Evolutionary conservation across 495 filamentous ascomycete species (phyloP).

Genomic region (Penicillium simplicissimum): DNA sequence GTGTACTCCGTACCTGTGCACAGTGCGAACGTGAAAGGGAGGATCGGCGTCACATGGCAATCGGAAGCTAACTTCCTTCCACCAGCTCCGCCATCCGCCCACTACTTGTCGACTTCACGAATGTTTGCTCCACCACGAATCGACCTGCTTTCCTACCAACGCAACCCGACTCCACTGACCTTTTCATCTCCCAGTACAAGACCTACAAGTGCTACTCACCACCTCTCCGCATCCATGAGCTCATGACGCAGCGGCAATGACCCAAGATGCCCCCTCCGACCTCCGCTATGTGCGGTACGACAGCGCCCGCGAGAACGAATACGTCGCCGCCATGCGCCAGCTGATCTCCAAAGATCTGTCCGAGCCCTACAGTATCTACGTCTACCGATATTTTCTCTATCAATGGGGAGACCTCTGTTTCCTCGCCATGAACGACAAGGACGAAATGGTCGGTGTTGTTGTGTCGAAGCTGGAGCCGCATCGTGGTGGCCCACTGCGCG

Average conservation of each 20-base stretch:
- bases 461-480: constrained; percentile 94
- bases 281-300: constrained; percentile 86
- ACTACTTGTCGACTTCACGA: neutral
- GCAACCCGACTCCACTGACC: constrained; percentile 3
- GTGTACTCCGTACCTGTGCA: too few relatives aligned
- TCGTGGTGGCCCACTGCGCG: constrained; percentile 74
- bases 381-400: constrained; percentile 97
- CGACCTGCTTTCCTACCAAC: constrained; percentile 8
- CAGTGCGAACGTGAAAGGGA: constrained; percentile 16
- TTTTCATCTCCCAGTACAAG: neutral
- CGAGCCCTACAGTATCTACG: constrained; percentile 99
- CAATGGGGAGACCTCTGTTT: constrained; percentile 98
- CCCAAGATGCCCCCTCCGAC: constrained; percentile 35
- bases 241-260: constrained; percentile 29
- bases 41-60: constrained; percentile 42
- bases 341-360: constrained; percentile 96
- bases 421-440: constrained; percentile 69
- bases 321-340: constrained; percentile 83
- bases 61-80: constrained; percentile 12
- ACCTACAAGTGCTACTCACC: constrained; percentile 8
- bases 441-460: constrained; percentile 79
- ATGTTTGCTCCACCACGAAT: neutral
- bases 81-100: constrained; percentile 13
- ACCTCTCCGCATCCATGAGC: neutral
- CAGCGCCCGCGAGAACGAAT: constrained; percentile 70